Percentiles rank a stretch among this genome's conserved stretches.
Evolutionary conservation across 73 alveolate genomes (phyloP).

Genomic region (Paramecium biaurelia): DNA sequence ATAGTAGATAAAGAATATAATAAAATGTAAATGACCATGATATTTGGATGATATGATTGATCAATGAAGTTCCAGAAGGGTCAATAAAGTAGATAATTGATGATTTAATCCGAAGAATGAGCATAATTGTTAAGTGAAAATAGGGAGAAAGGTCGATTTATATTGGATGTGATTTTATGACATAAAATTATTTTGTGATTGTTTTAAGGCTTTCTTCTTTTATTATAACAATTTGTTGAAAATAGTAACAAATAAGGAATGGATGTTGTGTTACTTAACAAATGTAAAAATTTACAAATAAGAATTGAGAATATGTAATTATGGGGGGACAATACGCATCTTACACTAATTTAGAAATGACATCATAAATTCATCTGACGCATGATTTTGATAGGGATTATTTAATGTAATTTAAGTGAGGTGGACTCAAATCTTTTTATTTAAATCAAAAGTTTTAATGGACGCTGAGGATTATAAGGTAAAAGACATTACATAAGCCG

Average conservation of each 20-base stretch:
- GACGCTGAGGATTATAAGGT: constrained; percentile 79
- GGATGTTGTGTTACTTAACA: background rate
- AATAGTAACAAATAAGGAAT: background rate
- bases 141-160: background rate
- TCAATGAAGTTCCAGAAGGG: background rate
- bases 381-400: background rate
- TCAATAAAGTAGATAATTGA: background rate
- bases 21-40: background rate
- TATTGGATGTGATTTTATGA: constrained; percentile 9
- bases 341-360: background rate
- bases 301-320: background rate
- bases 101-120: background rate
- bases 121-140: background rate
- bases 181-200: background rate
- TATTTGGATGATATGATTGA: background rate
- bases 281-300: background rate
- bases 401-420: background rate
- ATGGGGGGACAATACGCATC: background rate
- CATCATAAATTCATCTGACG: background rate
- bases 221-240: background rate
- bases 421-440: constrained; percentile 19
- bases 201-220: constrained; percentile 22
- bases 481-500: constrained; percentile 90
- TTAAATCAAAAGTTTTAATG: constrained; percentile 19
- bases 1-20: background rate